Conservation (phyloP, 208 protist species). For the Polymyxa betae region DNA sequence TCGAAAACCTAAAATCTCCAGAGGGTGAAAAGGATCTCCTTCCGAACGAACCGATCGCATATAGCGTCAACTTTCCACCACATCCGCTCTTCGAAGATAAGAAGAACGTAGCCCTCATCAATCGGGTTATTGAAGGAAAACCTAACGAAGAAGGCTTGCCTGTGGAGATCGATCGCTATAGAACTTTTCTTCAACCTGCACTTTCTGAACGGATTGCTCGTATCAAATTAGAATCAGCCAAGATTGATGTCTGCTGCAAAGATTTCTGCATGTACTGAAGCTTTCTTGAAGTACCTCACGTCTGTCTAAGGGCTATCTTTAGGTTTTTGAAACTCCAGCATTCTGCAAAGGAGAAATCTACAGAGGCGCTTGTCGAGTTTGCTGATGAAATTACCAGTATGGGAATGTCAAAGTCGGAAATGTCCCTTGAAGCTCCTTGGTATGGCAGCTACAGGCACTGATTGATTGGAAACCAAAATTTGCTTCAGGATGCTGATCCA, state of each 20-base stretch:
- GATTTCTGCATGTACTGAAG: neutral
- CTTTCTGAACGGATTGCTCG: conserved; percentile 8
- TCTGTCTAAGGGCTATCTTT: neutral
- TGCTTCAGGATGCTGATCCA: conserved; percentile 1
- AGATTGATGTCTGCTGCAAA: conserved; percentile 37
- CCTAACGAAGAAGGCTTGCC: neutral
- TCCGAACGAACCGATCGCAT: neutral
- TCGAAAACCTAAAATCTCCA: too few species aligned
- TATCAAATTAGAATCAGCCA: conserved; percentile 13
- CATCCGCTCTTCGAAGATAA: conserved; percentile 37
- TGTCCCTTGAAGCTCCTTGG: conserved; percentile 21
- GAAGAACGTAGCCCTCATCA: neutral
- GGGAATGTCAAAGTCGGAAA: neutral
- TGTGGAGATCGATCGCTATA: neutral
- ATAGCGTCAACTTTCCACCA: neutral
- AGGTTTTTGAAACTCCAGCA: neutral
- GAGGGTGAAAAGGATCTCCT: too few species aligned
- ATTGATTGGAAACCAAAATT: neutral
- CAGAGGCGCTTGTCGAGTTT: neutral
- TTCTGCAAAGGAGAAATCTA: neutral
- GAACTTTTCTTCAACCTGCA: neutral
- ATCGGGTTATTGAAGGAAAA: neutral
- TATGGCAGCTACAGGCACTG: neutral
- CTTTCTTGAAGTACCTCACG: neutral
- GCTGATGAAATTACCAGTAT: neutral